phyloP scores from a whole-genome alignment of 495 filamentous ascomycete species.

The Annulohypoxylon maeteangense region DNA sequence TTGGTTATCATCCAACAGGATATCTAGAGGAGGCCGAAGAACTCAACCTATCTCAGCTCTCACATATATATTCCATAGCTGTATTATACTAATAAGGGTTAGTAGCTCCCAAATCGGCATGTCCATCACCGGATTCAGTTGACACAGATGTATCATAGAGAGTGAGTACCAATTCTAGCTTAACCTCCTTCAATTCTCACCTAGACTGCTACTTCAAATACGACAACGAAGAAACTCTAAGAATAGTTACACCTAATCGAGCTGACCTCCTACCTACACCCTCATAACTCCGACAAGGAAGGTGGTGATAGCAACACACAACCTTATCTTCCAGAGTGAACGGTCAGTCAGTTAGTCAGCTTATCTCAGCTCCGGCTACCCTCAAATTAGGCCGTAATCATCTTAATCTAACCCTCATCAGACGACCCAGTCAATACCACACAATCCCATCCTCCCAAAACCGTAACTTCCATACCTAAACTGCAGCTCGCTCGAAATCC shows the following conservation, averaged over 20 bases:
- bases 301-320: neutral
- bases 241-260: neutral
- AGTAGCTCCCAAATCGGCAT: no score
- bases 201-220: neutral
- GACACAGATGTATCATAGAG: neutral
- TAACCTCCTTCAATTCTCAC: neutral
- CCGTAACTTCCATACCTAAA: neutral
- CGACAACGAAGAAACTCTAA: no score
- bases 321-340: neutral
- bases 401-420: neutral
- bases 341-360: neutral
- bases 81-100: no score
- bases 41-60: no score
- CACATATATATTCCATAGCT: no score
- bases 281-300: neutral
- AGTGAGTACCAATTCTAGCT: neutral
- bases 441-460: neutral
- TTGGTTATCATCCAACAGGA: no score
- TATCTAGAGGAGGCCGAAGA: no score
- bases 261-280: neutral
- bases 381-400: neutral
- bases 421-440: neutral
- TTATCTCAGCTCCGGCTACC: neutral
- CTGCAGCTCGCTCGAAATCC: neutral
- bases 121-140: neutral